Percentiles rank a stretch among this genome's conserved stretches.
Evolutionary conservation across 768 basidiomycete genomes (phyloP).

Genomic region (Termitomyces sp.): DNA sequence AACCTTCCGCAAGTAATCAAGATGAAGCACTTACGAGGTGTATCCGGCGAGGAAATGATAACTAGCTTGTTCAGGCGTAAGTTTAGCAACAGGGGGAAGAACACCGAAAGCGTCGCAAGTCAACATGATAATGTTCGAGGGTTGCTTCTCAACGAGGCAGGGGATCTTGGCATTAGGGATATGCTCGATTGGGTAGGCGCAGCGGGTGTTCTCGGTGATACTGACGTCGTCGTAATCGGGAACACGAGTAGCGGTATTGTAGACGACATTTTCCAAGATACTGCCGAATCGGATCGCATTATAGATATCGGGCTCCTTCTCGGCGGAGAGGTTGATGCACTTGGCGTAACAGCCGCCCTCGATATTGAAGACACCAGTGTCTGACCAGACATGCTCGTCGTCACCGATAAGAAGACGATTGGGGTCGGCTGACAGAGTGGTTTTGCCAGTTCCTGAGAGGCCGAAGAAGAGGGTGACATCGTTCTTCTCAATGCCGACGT

Average conservation of each 20-base stretch:
- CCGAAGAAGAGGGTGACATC: slow-evolving; percentile 99
- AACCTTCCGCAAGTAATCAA: not conserved
- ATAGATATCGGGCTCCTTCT: slow-evolving; percentile 98
- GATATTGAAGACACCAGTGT: slow-evolving; percentile 99
- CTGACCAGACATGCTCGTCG: slow-evolving; percentile 99
- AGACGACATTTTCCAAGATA: slow-evolving; percentile 99
- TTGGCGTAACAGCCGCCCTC: slow-evolving; percentile 99
- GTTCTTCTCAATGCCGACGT: slow-evolving; percentile 81
- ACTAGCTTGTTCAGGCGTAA: slow-evolving; percentile 91
- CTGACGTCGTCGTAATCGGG: slow-evolving; percentile 95
- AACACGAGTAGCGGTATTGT: slow-evolving; percentile 73
- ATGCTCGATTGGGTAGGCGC: slow-evolving; percentile 97
- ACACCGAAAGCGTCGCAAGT: slow-evolving; percentile 99
- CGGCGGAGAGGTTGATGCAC: slow-evolving; percentile 90
- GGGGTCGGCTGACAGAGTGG: slow-evolving; percentile 96
- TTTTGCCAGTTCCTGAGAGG: slow-evolving; percentile 97
- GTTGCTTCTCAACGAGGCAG: slow-evolving; percentile 81
- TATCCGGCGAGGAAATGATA: slow-evolving; percentile 98
- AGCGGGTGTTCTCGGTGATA: slow-evolving; percentile 99
- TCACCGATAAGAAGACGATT: slow-evolving; percentile 93
- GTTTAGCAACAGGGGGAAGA: slow-evolving; percentile 89
- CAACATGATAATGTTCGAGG: slow-evolving; percentile 93
- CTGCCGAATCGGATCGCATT: slow-evolving; percentile 92
- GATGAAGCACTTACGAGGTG: slow-evolving; percentile 60
- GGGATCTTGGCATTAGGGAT: slow-evolving; percentile 96